Evolutionary conservation across 768 basidiomycete species (phyloP).

Genomic region (Mrakia blollopis): DNA sequence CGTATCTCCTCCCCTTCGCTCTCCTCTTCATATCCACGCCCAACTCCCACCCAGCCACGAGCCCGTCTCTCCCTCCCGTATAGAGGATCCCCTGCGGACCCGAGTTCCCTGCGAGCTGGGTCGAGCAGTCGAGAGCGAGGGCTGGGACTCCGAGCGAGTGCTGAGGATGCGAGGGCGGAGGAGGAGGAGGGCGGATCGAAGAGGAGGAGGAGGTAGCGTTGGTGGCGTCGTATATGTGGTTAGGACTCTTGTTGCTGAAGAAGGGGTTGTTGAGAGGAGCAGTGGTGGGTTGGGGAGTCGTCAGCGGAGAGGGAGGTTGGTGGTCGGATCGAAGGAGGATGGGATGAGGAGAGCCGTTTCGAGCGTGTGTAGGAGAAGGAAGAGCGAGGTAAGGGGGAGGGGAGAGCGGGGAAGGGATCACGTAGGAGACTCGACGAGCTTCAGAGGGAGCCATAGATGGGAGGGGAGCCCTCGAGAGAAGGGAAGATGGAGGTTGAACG

Average conservation of each 20-base stretch:
- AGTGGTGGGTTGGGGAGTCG: neutral
- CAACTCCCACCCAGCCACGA: slow-evolving; percentile 83
- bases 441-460: neutral
- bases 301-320: slow-evolving; percentile 33
- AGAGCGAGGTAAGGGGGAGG: slow-evolving; percentile 63
- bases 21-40: slow-evolving; percentile 59
- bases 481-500: neutral
- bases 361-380: slow-evolving; percentile 59
- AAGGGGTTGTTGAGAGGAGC: slow-evolving; percentile 31
- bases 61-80: slow-evolving; percentile 80
- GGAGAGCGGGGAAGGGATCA: slow-evolving; percentile 67
- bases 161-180: slow-evolving; percentile 55
- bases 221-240: slow-evolving; percentile 32
- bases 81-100: slow-evolving; percentile 82
- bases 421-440: slow-evolving; percentile 70
- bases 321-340: slow-evolving; percentile 52
- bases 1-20: slow-evolving; percentile 31
- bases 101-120: slow-evolving; percentile 60
- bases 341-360: slow-evolving; percentile 65
- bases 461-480: too few relatives aligned
- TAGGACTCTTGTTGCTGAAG: slow-evolving; percentile 37
- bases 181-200: neutral
- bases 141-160: slow-evolving; percentile 82
- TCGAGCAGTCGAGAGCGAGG: slow-evolving; percentile 80
- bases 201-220: neutral